Percentiles rank a stretch among this genome's conserved stretches.
These are phyloP conservation scores for Trametes versicolor DNA, from an alignment of 1,284 basidiomycete genomes.

Conservation along the genomic window DNA sequence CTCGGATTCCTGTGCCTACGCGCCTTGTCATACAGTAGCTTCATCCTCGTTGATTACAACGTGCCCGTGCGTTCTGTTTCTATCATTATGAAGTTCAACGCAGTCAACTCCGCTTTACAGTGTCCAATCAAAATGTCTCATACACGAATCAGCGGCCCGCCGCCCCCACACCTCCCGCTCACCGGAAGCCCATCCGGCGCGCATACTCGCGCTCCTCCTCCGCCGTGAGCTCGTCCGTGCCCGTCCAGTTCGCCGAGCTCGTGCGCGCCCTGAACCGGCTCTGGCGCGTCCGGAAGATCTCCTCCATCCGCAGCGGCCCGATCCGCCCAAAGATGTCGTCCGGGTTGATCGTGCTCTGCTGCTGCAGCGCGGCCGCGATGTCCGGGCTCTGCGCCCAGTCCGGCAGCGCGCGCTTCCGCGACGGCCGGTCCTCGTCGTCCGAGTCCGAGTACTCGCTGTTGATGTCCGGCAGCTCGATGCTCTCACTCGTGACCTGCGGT, in stretches of 20 bases:
- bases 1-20: not conserved
- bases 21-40: not conserved
- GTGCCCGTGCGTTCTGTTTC: not conserved
- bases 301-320: constrained; percentile 87
- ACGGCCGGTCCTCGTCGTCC: constrained; percentile 82
- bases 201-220: constrained; percentile 90
- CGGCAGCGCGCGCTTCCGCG: constrained; percentile 69
- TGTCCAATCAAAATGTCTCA: not conserved
- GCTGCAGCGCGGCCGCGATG: constrained; percentile 77
- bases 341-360: constrained; percentile 88
- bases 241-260: constrained; percentile 94
- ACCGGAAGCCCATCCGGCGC: constrained; percentile 85
- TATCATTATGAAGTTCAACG: not conserved
- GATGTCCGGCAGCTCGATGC: constrained; percentile 92
- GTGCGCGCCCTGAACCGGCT: constrained; percentile 88
- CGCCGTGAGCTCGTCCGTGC: constrained; percentile 82
- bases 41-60: not conserved
- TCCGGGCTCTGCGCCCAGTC: constrained; percentile 93
- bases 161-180: not conserved
- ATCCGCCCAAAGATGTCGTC: constrained; percentile 93
- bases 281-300: constrained; percentile 78
- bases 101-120: not conserved
- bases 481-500: constrained; percentile 69
- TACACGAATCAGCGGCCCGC: not conserved
- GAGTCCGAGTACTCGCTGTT: constrained; percentile 96